Conservation (phyloP, 257 asterid species). For the Nicotiana otophora region DNA sequence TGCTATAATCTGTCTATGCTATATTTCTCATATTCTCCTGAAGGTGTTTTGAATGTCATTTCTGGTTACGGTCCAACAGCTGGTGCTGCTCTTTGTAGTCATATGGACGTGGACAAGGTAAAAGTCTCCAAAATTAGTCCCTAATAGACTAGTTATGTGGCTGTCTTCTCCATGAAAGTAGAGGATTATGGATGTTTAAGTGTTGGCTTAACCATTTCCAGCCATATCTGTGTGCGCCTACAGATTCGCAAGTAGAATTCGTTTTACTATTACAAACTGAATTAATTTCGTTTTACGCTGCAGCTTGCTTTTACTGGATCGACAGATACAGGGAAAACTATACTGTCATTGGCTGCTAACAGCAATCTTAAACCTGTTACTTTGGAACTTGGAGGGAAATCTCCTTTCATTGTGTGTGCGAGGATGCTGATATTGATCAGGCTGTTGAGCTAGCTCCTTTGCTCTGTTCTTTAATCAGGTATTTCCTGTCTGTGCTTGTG, state of each 20-base stretch:
- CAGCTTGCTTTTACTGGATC: slow-evolving; percentile 99
- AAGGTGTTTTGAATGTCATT: slow-evolving; percentile 76
- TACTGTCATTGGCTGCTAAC: slow-evolving; percentile 67
- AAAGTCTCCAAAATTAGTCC: neutral
- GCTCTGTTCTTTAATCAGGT: slow-evolving; percentile 97
- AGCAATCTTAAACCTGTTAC: slow-evolving; percentile 96
- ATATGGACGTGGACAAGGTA: slow-evolving; percentile 99
- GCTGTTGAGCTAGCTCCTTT: slow-evolving; percentile 85
- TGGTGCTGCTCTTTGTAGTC: slow-evolving; percentile 93
- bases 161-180: neutral
- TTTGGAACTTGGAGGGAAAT: slow-evolving; percentile 97
- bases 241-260: too few species aligned
- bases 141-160: neutral
- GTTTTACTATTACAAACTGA: neutral
- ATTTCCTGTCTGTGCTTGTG: neutral
- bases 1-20: neutral
- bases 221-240: neutral
- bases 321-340: slow-evolving; percentile 69
- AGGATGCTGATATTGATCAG: slow-evolving; percentile 87
- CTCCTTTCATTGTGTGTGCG: slow-evolving; percentile 93
- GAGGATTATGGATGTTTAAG: too few species aligned
- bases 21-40: slow-evolving; percentile 27
- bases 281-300: slow-evolving; percentile 5
- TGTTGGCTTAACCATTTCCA: too few species aligned
- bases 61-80: slow-evolving; percentile 92